phyloP scores from a whole-genome alignment of 208 protist genomes.

The Zelonia costaricensis region DNA sequence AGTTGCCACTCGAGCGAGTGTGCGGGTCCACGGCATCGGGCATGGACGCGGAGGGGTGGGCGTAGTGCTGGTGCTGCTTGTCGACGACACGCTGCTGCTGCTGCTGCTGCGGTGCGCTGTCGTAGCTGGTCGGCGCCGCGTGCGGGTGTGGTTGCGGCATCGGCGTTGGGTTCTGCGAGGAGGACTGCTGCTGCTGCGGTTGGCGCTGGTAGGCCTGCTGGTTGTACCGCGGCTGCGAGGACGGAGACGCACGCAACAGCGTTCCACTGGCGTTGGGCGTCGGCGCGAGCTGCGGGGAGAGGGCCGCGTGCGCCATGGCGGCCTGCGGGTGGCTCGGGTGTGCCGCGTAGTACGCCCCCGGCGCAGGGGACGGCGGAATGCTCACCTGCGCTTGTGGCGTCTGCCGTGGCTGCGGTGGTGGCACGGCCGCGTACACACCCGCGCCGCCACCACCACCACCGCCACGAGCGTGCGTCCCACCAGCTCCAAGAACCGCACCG shows the following conservation, averaged over 20 bases:
- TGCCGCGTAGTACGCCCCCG: not conserved
- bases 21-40: not conserved
- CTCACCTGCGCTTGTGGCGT: not conserved
- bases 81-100: no score
- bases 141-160: no score
- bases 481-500: no score
- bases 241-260: slow-evolving; percentile 7
- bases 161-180: no score
- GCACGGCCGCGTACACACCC: no score
- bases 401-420: not conserved
- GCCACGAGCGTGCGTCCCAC: no score
- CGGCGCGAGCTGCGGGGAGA: not conserved
- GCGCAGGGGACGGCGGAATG: not conserved
- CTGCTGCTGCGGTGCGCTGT: not conserved
- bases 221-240: slow-evolving; percentile 12
- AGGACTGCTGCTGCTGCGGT: slow-evolving; percentile 9
- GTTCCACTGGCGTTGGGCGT: slow-evolving; percentile 19
- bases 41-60: not conserved
- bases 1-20: slow-evolving; percentile 8
- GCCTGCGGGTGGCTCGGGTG: no score
- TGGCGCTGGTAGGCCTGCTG: slow-evolving; percentile 8
- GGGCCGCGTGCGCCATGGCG: no score
- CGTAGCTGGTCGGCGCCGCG: not conserved
- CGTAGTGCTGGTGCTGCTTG: no score
- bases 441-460: no score